phyloP scores from a whole-genome alignment of 2,329 filamentous ascomycete genomes.

The Fusarium succisae region DNA sequence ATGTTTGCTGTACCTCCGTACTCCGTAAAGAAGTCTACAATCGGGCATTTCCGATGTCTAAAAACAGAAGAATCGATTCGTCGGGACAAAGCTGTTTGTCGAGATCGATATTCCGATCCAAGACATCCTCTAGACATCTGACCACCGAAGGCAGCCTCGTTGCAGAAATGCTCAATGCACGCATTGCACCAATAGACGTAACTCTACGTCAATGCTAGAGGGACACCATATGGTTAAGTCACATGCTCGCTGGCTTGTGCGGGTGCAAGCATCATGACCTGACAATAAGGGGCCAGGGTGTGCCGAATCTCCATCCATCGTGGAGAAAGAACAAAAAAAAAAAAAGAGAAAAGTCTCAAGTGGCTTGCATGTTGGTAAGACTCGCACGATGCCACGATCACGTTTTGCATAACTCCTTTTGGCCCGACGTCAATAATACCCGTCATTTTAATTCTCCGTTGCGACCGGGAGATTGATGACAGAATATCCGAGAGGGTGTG shows the following conservation, averaged over 20 bases:
- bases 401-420: conserved; percentile 17
- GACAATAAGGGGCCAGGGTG: conserved; percentile 24
- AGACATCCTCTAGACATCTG: background rate
- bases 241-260: conserved; percentile 40
- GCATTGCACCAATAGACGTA: conserved; percentile 13
- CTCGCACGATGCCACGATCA: conserved; percentile 21
- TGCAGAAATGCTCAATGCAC: background rate
- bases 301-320: conserved; percentile 31
- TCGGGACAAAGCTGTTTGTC: background rate
- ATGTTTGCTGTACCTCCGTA: background rate
- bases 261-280: conserved; percentile 32
- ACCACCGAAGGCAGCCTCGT: background rate
- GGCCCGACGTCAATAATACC: background rate
- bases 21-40: background rate
- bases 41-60: background rate
- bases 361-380: conserved; percentile 28
- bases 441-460: background rate
- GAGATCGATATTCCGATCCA: background rate
- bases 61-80: background rate
- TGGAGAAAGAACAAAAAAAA: conserved; percentile 28
- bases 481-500: conserved; percentile 18
- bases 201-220: conserved; percentile 10
- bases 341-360: conserved; percentile 18
- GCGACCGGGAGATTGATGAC: background rate
- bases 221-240: conserved; percentile 27